A percentile compares a stretch with the other conserved stretches of the same genome.
Evolutionary conservation across 441 rosid genomes (phyloP).

Genomic region (Pelargonium fulgidum): DNA sequence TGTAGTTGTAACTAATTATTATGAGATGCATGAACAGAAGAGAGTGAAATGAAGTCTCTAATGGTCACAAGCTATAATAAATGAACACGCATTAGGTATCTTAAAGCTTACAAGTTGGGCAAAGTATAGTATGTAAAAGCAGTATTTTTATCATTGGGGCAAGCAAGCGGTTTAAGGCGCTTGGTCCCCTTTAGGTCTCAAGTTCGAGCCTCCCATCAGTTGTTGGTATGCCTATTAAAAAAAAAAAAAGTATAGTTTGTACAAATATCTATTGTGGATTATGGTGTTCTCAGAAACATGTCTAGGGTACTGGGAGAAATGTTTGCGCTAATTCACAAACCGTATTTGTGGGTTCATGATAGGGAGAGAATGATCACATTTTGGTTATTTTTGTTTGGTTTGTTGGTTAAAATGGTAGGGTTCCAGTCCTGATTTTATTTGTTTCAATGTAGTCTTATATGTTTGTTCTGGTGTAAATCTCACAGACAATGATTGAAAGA

Average conservation of each 20-base stretch:
- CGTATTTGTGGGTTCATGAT: background rate
- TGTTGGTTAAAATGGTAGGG: background rate
- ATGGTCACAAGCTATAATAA: background rate
- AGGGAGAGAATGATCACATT: background rate
- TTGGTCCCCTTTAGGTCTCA: too few species aligned
- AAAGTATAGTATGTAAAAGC: background rate
- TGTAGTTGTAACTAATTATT: background rate
- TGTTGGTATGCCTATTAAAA: too few species aligned
- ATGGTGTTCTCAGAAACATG: background rate
- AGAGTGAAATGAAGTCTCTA: background rate
- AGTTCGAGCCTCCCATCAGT: too few species aligned
- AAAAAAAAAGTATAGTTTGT: background rate
- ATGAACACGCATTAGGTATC: background rate
- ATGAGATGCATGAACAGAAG: constrained; percentile 3
- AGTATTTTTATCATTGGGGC: too few species aligned
- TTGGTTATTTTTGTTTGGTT: background rate
- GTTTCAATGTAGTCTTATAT: constrained; percentile 10
- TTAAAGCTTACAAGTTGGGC: background rate
- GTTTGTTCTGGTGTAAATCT: constrained; percentile 20
- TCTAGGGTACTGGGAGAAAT: background rate
- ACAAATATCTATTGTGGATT: background rate
- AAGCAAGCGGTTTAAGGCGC: too few species aligned
- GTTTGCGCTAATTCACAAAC: background rate
- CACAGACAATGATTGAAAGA: constrained; percentile 78
- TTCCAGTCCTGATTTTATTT: constrained; percentile 8